These are phyloP conservation scores for Strobilomyces dryophilus DNA, from an alignment of 768 basidiomycete genomes.

Conservation along the genomic window DNA sequence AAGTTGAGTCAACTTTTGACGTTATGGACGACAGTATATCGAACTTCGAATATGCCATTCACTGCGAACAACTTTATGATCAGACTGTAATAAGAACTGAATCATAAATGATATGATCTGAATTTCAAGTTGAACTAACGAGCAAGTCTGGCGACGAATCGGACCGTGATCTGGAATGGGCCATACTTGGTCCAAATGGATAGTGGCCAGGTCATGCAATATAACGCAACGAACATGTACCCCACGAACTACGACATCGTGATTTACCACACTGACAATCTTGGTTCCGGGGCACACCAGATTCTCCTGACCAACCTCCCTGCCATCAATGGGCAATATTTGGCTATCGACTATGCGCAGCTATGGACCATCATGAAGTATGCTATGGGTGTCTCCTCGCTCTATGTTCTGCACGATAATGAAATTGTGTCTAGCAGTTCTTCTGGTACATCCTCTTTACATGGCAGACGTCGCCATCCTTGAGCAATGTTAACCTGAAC, in stretches of 20 bases:
- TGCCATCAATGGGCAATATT: conserved; percentile 14
- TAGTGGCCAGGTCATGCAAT: conserved; percentile 16
- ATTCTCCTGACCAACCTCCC: conserved; percentile 32
- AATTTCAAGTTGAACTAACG: too few species aligned
- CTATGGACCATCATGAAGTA: conserved; percentile 20
- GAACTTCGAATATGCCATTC: too few species aligned
- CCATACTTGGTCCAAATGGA: conserved; percentile 36
- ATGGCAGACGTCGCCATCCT: conserved; percentile 35
- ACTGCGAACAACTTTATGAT: too few species aligned
- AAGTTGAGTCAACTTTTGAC: too few species aligned
- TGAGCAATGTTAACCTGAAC: conserved; percentile 31
- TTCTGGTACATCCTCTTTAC: neutral
- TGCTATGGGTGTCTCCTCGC: neutral
- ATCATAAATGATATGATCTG: too few species aligned
- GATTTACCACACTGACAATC: conserved; percentile 34
- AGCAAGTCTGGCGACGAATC: too few species aligned
- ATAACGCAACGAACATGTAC: conserved; percentile 15
- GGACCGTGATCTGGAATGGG: conserved; percentile 14
- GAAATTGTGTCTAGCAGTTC: neutral
- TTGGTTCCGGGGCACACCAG: conserved; percentile 37
- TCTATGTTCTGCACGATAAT: neutral
- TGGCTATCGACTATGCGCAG: conserved; percentile 33
- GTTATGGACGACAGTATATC: too few species aligned
- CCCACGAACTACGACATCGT: conserved; percentile 24
- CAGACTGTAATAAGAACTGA: too few species aligned